Percentiles rank a stretch among this genome's conserved stretches.
Evolutionary conservation across 257 asterid species (phyloP).

Genomic region (Eucommia ulmoides): DNA sequence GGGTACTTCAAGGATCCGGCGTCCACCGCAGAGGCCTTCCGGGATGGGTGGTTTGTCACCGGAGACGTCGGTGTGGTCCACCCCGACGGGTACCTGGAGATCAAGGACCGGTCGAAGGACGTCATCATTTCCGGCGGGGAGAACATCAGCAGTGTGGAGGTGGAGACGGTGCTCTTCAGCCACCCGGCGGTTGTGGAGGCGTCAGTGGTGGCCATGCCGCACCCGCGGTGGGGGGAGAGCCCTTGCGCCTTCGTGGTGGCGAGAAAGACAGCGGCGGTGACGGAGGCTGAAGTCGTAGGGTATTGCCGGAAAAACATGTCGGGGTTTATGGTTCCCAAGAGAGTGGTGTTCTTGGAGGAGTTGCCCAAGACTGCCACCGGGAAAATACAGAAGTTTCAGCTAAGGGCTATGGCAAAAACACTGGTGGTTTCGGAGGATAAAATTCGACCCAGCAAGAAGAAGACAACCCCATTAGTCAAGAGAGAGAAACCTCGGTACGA

Average conservation of each 20-base stretch:
- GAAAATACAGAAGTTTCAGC: constrained; percentile 4
- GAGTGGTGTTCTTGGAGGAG: constrained; percentile 5
- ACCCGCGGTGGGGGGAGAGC: constrained; percentile 6
- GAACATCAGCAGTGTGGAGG: constrained; percentile 8
- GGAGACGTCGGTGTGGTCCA: constrained; percentile 6
- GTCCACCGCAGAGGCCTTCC: constrained; percentile 1
- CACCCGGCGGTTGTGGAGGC: constrained; percentile 7
- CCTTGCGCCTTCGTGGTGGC: constrained; percentile 6
- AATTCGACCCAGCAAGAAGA: background rate
- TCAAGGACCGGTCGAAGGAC: constrained; percentile 11
- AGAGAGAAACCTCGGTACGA: background rate
- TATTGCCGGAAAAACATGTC: constrained; percentile 4
- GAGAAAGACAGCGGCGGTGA: background rate
- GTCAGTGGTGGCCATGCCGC: constrained; percentile 7
- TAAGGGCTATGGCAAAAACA: constrained; percentile 6
- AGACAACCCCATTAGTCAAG: background rate
- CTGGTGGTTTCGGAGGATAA: background rate
- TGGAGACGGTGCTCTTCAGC: constrained; percentile 5
- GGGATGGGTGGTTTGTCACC: constrained; percentile 7
- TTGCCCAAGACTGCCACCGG: constrained; percentile 8
- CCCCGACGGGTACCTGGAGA: constrained; percentile 7
- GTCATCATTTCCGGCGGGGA: constrained; percentile 9
- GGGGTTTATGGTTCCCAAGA: constrained; percentile 8
- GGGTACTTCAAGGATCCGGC: constrained; percentile 6
- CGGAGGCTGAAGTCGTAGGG: constrained; percentile 4